Evolutionary conservation across 1,284 basidiomycete genomes (phyloP).

Genomic region (Cryptococcus sp.): DNA sequence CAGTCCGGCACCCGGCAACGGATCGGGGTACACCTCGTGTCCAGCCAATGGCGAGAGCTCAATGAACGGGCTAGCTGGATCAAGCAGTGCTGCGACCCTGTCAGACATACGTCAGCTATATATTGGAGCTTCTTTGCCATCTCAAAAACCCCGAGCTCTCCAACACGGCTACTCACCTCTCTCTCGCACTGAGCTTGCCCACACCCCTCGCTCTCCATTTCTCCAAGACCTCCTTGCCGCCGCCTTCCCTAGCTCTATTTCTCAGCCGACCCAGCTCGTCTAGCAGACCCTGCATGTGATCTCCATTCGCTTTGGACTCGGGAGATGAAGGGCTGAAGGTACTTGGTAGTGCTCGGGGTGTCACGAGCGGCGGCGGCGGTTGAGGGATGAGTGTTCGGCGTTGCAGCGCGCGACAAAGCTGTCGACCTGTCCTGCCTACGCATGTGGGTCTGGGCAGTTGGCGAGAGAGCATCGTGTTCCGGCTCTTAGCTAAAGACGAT

Average conservation of each 20-base stretch:
- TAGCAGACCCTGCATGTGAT: constrained; percentile 32
- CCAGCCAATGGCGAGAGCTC: constrained; percentile 85
- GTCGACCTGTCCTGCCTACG: not conserved
- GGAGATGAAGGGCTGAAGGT: constrained; percentile 23
- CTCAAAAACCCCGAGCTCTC: not conserved
- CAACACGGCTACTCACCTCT: constrained; percentile 62
- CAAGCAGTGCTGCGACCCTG: constrained; percentile 69
- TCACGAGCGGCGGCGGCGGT: constrained; percentile 33
- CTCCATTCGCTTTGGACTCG: constrained; percentile 32
- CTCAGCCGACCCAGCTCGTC: constrained; percentile 50
- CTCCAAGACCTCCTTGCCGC: constrained; percentile 66
- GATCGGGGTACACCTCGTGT: constrained; percentile 80
- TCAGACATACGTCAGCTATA: not conserved
- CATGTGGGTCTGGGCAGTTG: not conserved
- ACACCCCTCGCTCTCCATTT: constrained; percentile 67
- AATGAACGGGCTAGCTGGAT: constrained; percentile 84
- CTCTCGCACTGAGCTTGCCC: constrained; percentile 83
- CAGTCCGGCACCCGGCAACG: constrained; percentile 83
- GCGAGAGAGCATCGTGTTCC: not conserved
- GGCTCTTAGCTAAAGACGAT: no score
- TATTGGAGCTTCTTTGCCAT: no score
- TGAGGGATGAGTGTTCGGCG: constrained; percentile 44
- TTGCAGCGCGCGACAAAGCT: not conserved
- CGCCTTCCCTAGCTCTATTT: constrained; percentile 56
- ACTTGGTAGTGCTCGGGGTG: constrained; percentile 38